Conservation (phyloP, 306 rosid genomes). For the Begonia masoniana region DNA sequence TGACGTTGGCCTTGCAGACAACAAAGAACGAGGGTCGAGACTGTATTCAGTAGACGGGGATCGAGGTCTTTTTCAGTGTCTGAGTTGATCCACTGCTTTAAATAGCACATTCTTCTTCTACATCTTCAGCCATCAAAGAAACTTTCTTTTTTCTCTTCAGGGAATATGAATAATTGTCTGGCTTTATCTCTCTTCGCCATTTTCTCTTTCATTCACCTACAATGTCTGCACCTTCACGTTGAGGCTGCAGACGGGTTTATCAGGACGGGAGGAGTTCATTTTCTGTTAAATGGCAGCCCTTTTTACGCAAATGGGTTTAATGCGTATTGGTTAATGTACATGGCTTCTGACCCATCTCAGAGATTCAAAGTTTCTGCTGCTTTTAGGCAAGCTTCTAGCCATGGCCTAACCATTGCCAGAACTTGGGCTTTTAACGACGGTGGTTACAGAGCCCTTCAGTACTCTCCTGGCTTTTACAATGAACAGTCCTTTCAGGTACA, state of each 20-base stretch:
- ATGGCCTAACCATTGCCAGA: conserved; percentile 81
- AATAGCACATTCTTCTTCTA: too few species aligned
- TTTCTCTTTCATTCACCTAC: conserved; percentile 34
- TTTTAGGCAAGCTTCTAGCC: conserved; percentile 52
- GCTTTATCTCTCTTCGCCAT: conserved; percentile 28
- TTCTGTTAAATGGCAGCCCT: conserved; percentile 56
- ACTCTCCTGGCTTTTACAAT: conserved; percentile 77
- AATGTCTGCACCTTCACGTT: conserved; percentile 16
- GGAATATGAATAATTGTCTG: conserved; percentile 44
- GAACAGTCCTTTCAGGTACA: conserved; percentile 69
- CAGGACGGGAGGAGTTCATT: conserved; percentile 57
- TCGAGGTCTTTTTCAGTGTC: too few species aligned
- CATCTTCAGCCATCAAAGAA: too few species aligned
- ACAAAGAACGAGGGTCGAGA: too few species aligned
- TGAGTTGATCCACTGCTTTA: too few species aligned
- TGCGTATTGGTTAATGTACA: conserved; percentile 87
- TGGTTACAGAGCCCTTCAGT: conserved; percentile 71
- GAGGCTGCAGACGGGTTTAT: conserved; percentile 63
- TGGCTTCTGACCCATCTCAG: conserved; percentile 77
- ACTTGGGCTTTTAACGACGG: conserved; percentile 98
- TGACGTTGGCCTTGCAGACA: too few species aligned
- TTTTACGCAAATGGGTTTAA: conserved; percentile 88
- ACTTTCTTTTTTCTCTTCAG: neutral
- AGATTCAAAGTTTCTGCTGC: conserved; percentile 58
- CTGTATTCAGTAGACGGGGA: too few species aligned